A percentile compares a stretch with the other conserved stretches of the same genome.
Evolutionary conservation across 73 alveolate species (phyloP).

Genomic region (Effrenium voratum): DNA sequence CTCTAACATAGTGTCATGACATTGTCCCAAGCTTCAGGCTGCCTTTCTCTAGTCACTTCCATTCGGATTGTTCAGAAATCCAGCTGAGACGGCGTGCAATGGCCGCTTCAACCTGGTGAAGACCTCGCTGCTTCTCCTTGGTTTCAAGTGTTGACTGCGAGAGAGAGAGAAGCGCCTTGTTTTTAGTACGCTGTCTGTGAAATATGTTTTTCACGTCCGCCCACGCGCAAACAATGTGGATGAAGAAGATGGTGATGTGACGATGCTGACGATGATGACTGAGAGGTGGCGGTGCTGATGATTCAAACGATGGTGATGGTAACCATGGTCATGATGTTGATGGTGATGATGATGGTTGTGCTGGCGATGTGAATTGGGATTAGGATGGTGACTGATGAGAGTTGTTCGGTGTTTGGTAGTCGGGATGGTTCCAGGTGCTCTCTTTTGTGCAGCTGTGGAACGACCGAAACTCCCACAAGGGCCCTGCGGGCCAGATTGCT

Average conservation of each 20-base stretch:
- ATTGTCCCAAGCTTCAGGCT: not conserved
- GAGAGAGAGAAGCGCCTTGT: not conserved
- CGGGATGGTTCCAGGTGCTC: not conserved
- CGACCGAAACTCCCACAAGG: not conserved
- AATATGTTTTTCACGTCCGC: not conserved
- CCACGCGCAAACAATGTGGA: not conserved
- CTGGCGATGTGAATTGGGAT: too few species aligned
- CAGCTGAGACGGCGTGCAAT: not conserved
- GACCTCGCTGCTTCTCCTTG: not conserved
- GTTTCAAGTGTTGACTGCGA: not conserved
- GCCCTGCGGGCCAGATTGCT: not conserved
- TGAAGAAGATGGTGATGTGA: not conserved
- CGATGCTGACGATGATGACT: too few species aligned
- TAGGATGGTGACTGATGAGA: too few species aligned
- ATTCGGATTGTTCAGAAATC: not conserved
- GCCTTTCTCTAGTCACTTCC: not conserved
- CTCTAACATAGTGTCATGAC: not conserved
- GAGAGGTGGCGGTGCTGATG: too few species aligned
- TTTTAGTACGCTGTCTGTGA: not conserved
- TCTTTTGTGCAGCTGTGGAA: constrained; percentile 4
- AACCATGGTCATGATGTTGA: too few species aligned
- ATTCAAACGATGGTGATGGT: too few species aligned
- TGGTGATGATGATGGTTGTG: too few species aligned
- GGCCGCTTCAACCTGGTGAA: constrained; percentile 1
- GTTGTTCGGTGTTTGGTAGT: too few species aligned